phyloP scores from a whole-genome alignment of 352 stramenopile species.

The Phytophthora sojae region DNA sequence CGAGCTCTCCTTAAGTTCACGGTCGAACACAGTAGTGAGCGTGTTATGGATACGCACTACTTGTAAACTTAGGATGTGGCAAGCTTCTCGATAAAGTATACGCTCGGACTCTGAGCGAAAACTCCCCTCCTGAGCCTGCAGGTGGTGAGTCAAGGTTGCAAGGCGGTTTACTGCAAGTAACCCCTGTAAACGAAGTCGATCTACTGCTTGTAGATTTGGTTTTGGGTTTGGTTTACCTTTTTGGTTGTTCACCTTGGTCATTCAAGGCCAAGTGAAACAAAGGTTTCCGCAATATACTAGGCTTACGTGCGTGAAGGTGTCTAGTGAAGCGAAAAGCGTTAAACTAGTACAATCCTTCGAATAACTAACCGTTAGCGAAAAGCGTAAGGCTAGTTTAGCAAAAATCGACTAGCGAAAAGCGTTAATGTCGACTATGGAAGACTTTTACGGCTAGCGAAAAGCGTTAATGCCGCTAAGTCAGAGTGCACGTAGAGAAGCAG shows the following conservation, averaged over 20 bases:
- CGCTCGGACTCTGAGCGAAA: neutral
- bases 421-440: neutral
- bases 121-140: neutral
- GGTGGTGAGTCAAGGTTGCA: neutral
- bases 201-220: neutral
- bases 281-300: neutral
- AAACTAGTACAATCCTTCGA: conserved; percentile 1
- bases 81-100: conserved; percentile 2
- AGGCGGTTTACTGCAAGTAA: neutral
- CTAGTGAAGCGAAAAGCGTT: too few species aligned
- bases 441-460: conserved; percentile 1
- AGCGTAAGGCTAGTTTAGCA: neutral
- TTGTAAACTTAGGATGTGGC: too few species aligned
- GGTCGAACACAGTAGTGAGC: neutral
- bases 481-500: neutral
- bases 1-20: neutral
- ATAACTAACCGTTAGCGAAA: conserved; percentile 1
- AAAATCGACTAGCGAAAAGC: neutral
- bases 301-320: too few species aligned
- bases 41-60: neutral
- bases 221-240: neutral
- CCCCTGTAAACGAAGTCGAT: neutral
- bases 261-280: neutral
- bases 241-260: conserved; percentile 4
- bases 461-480: conserved; percentile 3